These are phyloP conservation scores for Daedaleopsis sinensis DNA, from an alignment of 768 basidiomycete genomes.

Conservation along the genomic window DNA sequence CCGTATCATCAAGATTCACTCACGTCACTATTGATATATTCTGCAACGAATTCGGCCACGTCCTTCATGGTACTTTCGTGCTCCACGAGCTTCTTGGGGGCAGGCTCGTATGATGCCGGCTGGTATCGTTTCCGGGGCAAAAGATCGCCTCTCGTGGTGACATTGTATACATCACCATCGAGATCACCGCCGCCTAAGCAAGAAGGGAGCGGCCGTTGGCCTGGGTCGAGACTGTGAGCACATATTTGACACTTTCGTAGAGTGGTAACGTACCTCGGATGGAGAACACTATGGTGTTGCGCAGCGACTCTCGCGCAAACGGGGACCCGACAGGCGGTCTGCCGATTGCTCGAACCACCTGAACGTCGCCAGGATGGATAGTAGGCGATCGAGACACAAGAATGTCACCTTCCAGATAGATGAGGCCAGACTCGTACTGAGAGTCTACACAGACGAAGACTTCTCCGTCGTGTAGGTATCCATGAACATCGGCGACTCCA, in stretches of 20 bases:
- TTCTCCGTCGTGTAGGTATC: slow-evolving; percentile 51
- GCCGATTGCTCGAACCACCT: slow-evolving; percentile 62
- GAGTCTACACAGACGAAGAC: slow-evolving; percentile 64
- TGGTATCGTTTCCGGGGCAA: slow-evolving; percentile 26
- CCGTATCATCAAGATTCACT: slow-evolving; percentile 20
- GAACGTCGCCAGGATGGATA: slow-evolving; percentile 72
- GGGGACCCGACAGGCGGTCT: slow-evolving; percentile 55
- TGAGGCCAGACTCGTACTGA: slow-evolving; percentile 35
- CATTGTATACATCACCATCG: slow-evolving; percentile 44
- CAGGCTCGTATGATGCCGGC: slow-evolving; percentile 55
- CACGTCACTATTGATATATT: slow-evolving; percentile 70
- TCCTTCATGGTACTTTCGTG: slow-evolving; percentile 60
- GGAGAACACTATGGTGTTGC: slow-evolving; percentile 71
- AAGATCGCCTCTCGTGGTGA: slow-evolving; percentile 29
- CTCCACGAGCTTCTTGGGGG: slow-evolving; percentile 46
- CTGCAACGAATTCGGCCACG: slow-evolving; percentile 69
- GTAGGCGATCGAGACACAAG: slow-evolving; percentile 67
- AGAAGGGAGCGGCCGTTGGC: slow-evolving; percentile 60
- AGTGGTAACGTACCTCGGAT: slow-evolving; percentile 45
- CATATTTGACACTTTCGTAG: background rate
- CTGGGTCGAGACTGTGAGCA: slow-evolving; percentile 35
- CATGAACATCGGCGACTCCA: slow-evolving; percentile 69
- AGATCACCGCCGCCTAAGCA: slow-evolving; percentile 71
- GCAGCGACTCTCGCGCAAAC: slow-evolving; percentile 51
- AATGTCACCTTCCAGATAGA: slow-evolving; percentile 56